phyloP scores from a whole-genome alignment of 208 protist genomes.

The Sergeia podlipaevii region DNA sequence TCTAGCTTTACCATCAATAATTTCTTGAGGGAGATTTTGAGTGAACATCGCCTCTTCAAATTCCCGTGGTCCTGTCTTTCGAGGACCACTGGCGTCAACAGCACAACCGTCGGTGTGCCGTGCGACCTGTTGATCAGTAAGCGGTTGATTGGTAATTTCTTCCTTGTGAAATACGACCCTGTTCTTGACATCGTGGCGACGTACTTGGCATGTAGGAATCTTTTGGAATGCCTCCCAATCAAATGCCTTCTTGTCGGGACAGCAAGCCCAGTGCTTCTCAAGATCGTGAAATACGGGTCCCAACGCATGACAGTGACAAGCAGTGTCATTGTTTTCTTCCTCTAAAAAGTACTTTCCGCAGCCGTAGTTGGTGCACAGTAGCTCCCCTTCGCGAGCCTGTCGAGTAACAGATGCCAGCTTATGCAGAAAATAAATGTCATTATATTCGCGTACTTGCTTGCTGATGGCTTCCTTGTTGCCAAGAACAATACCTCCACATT shows the following conservation, averaged over 20 bases:
- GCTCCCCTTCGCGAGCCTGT: constrained; percentile 25
- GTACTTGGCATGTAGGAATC: constrained; percentile 56
- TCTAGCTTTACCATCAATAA: constrained; percentile 69
- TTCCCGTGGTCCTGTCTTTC: constrained; percentile 60
- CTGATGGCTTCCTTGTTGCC: constrained; percentile 33
- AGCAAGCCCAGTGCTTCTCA: constrained; percentile 85
- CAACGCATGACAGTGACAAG: constrained; percentile 64
- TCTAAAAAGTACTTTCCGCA: constrained; percentile 67
- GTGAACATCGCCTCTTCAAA: constrained; percentile 57
- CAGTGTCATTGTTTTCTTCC: constrained; percentile 60
- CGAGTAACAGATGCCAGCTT: too few relatives aligned
- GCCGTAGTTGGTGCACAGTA: constrained; percentile 78
- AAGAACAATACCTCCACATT: constrained; percentile 48
- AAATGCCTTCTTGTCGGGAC: constrained; percentile 50
- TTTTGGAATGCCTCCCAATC: constrained; percentile 83
- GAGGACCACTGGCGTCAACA: neutral
- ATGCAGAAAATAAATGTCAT: constrained; percentile 65
- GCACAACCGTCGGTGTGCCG: neutral
- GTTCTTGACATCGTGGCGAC: constrained; percentile 49
- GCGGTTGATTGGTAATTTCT: constrained; percentile 38
- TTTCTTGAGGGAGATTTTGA: constrained; percentile 37
- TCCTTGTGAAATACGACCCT: constrained; percentile 41
- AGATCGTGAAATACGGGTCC: constrained; percentile 82
- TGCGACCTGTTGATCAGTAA: constrained; percentile 27
- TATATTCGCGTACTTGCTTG: constrained; percentile 60